These are phyloP conservation scores for Corynascus novoguineensis DNA, from an alignment of 495 filamentous ascomycete species.

Conservation along the genomic window DNA sequence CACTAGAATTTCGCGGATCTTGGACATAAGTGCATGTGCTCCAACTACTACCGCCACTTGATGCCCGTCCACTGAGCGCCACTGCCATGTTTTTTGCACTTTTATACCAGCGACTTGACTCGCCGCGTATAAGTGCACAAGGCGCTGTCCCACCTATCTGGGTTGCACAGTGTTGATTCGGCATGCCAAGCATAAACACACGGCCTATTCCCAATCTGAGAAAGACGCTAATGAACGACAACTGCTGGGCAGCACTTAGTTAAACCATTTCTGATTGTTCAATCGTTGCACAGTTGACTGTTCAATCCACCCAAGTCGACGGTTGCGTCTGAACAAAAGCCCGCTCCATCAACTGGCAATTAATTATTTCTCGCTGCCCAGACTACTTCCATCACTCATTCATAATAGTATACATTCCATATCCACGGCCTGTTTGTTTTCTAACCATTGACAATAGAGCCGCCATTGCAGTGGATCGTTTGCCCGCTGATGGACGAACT, in stretches of 20 bases:
- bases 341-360: neutral
- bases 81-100: neutral
- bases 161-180: neutral
- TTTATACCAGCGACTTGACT: neutral
- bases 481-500: slow-evolving; percentile 61
- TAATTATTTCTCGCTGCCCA: too few relatives aligned
- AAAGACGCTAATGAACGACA: neutral
- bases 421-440: neutral
- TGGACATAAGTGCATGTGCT: too few relatives aligned
- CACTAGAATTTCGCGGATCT: too few relatives aligned
- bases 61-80: too few relatives aligned
- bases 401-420: too few relatives aligned
- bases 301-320: neutral
- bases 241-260: neutral
- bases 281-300: neutral
- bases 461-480: slow-evolving; percentile 65
- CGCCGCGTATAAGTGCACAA: neutral
- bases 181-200: neutral
- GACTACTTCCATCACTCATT: too few relatives aligned
- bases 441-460: slow-evolving; percentile 55
- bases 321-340: neutral
- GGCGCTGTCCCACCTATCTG: neutral
- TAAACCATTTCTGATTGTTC: neutral
- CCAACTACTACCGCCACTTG: too few relatives aligned
- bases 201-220: neutral